Percentiles rank a stretch among this genome's conserved stretches.
These are phyloP conservation scores for Ceratocystiopsis sp. DNA, from an alignment of 2,329 filamentous ascomycete genomes.

Conservation along the genomic window DNA sequence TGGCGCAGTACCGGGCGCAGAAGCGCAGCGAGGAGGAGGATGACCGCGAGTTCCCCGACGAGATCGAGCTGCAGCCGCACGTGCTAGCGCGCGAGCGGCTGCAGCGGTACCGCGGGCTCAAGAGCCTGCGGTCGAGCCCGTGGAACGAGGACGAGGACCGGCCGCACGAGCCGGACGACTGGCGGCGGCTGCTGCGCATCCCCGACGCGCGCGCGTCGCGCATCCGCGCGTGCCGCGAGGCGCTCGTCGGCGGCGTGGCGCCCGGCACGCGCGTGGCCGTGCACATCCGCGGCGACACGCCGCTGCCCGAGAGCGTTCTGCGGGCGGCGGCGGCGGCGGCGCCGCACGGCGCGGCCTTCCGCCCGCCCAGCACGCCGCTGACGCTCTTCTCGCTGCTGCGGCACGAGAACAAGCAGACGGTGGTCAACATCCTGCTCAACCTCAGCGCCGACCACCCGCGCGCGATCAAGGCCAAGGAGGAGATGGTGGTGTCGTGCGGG, in stretches of 20 bases:
- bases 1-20: slow-evolving; percentile 64
- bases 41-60: slow-evolving; percentile 90
- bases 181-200: slow-evolving; percentile 70
- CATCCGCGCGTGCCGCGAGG: slow-evolving; percentile 61
- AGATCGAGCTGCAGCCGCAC: slow-evolving; percentile 83
- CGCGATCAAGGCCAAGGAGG: slow-evolving; percentile 80
- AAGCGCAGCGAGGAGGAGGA: slow-evolving; percentile 76
- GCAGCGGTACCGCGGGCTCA: slow-evolving; percentile 74
- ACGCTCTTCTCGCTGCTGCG: slow-evolving; percentile 74
- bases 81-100: slow-evolving; percentile 75
- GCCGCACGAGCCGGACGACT: slow-evolving; percentile 76
- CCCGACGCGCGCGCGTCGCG: slow-evolving; percentile 79
- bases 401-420: slow-evolving; percentile 88
- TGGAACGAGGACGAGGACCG: slow-evolving; percentile 86
- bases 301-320: slow-evolving; percentile 20
- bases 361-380: slow-evolving; percentile 33
- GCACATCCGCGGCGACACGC: slow-evolving; percentile 31
- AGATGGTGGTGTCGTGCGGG: slow-evolving; percentile 81
- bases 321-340: slow-evolving; percentile 27
- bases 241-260: slow-evolving; percentile 71
- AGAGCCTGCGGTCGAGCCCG: slow-evolving; percentile 70
- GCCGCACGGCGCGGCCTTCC: too few species aligned
- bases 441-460: slow-evolving; percentile 59
- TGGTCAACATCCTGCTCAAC: slow-evolving; percentile 77
- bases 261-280: slow-evolving; percentile 72